Percentiles rank a stretch among this genome's conserved stretches.
phyloP scores from a whole-genome alignment of 2,329 filamentous ascomycete genomes.

The Onygenales sp. region DNA sequence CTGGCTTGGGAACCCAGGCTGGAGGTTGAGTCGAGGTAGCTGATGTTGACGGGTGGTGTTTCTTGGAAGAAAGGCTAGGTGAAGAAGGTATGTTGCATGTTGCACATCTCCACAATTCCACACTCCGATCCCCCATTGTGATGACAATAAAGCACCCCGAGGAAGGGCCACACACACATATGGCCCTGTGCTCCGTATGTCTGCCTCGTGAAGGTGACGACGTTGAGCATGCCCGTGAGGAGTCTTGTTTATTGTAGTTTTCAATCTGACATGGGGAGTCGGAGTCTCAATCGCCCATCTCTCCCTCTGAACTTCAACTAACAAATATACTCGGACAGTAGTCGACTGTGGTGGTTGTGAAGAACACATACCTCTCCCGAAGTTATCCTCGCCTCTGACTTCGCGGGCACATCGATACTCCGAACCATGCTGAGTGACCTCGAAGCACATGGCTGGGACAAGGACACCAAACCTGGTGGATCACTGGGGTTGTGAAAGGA shows the following conservation, averaged over 20 bases:
- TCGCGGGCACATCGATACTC: not conserved
- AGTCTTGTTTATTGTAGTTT: conserved; percentile 30
- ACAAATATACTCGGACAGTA: not conserved
- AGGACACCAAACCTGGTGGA: not conserved
- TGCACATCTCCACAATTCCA: not conserved
- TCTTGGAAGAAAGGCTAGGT: not conserved
- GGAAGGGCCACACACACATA: not conserved
- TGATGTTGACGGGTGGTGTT: not conserved
- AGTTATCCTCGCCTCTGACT: not conserved
- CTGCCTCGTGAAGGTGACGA: conserved; percentile 13
- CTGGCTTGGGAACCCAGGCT: not conserved
- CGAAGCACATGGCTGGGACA: not conserved
- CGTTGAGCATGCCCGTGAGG: conserved; percentile 30
- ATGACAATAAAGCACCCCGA: conserved; percentile 5
- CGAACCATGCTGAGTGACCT: not conserved
- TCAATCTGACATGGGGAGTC: conserved; percentile 27
- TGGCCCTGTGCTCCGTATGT: conserved; percentile 13
- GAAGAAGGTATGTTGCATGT: not conserved
- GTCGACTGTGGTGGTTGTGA: not conserved
- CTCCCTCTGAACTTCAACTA: not conserved
- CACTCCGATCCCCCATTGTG: not conserved
- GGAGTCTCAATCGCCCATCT: not conserved
- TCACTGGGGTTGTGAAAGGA: not conserved
- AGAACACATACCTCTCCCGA: not conserved
- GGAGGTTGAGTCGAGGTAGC: not conserved